Conservation (phyloP, 495 filamentous ascomycete species). For the Antarctomyces pellizariae region DNA sequence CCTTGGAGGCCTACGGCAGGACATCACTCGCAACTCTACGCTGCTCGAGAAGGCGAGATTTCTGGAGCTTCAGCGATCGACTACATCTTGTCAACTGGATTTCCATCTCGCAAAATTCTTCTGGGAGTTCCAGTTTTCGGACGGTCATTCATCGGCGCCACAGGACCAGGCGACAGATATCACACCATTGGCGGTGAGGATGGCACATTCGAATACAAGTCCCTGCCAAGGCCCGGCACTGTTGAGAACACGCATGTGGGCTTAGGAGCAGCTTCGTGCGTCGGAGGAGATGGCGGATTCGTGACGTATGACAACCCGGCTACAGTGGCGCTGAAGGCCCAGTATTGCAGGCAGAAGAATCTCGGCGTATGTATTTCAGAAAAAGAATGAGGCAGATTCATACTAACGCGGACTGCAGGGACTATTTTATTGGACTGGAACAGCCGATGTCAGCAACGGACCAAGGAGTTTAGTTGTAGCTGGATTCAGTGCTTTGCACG, state of each 20-base stretch:
- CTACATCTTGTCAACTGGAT: constrained; percentile 39
- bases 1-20: constrained; percentile 46
- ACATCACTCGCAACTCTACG: constrained; percentile 62
- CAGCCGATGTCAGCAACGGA: constrained; percentile 40
- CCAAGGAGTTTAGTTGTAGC: constrained; percentile 50
- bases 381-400: not conserved
- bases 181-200: constrained; percentile 47
- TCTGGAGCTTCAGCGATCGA: constrained; percentile 43
- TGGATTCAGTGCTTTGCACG: constrained; percentile 50
- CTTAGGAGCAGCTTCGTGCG: constrained; percentile 57
- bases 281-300: constrained; percentile 66
- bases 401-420: constrained; percentile 21
- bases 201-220: constrained; percentile 61
- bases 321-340: constrained; percentile 65
- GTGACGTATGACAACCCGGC: constrained; percentile 70
- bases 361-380: constrained; percentile 29
- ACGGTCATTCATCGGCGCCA: constrained; percentile 50
- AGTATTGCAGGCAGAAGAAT: constrained; percentile 50
- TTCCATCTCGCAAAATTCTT: constrained; percentile 51
- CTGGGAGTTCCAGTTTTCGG: constrained; percentile 66
- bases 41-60: constrained; percentile 27
- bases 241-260: constrained; percentile 36
- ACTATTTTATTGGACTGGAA: constrained; percentile 84
- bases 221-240: constrained; percentile 46
- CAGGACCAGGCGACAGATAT: constrained; percentile 36